Conservation (phyloP, 2,329 filamentous ascomycete genomes). For the Aspergillus fumigatiaffinis region DNA sequence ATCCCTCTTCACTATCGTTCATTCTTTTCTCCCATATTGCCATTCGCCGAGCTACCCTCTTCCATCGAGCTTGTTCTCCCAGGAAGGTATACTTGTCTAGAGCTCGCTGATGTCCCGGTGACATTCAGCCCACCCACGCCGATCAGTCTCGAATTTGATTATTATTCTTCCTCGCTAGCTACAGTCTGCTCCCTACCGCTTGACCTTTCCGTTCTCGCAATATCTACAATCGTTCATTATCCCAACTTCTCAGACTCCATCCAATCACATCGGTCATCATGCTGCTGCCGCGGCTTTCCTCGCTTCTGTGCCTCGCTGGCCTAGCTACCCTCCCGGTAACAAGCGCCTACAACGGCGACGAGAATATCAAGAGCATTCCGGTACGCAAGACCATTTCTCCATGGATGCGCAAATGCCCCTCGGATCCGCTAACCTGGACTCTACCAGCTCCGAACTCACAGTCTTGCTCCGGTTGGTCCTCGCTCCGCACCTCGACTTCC, state of each 20-base stretch:
- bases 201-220: not conserved
- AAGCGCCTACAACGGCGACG: slow-evolving; percentile 44
- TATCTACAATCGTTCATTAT: not conserved
- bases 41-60: not conserved
- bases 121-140: slow-evolving; percentile 12
- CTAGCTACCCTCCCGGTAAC: slow-evolving; percentile 27
- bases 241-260: not conserved
- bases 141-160: slow-evolving; percentile 3
- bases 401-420: not conserved
- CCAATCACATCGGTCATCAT: slow-evolving; percentile 17
- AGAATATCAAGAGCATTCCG: slow-evolving; percentile 61
- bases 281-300: slow-evolving; percentile 32
- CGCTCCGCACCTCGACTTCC: slow-evolving; percentile 1
- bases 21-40: not conserved
- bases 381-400: slow-evolving; percentile 44
- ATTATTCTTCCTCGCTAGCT: slow-evolving; percentile 8
- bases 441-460: slow-evolving; percentile 77
- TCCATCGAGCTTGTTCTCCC: slow-evolving; percentile 6
- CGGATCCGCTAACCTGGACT: slow-evolving; percentile 10
- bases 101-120: slow-evolving; percentile 44
- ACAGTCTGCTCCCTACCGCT: slow-evolving; percentile 14
- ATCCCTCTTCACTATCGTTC: slow-evolving; percentile 3
- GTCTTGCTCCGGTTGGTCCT: slow-evolving; percentile 66
- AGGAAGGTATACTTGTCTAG: slow-evolving; percentile 32
- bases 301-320: slow-evolving; percentile 33